Base-by-base conservation (phyloP, 306 rosid genomes). In the Inga oerstediana region DNA sequence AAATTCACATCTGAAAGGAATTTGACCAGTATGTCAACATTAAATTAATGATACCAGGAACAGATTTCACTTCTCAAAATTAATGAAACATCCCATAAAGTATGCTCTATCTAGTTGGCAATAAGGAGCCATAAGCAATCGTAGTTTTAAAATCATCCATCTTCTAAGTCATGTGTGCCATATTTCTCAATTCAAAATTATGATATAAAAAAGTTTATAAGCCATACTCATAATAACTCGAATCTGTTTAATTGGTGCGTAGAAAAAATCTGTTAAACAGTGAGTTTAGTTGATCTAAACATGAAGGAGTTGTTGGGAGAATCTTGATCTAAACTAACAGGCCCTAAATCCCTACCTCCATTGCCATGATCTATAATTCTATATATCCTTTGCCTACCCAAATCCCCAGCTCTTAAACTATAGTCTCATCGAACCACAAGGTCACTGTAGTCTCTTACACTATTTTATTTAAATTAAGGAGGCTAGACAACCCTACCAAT, bases 151-250 rank as follows among this genome's bases (percentile, higher is more conserved):
- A 20, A 37, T 41, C 30, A 37, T 70, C 30, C 74, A 70, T 19
- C 44, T 39, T 69, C 73, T 10, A 61, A 61, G 41, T 41, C 64
- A 85, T 32, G n/a, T 30, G 20, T 56, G 75, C 69, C 45, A 58
- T 43, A 52, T 8, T 45, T 41, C 75, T 82, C 66, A n/a, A 59
- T 22, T 59, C 43, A 73, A 78, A 54, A 73, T 73, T 27, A 32
- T 17, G 30, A 46, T 52, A 12, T 49, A 22, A 32, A 69, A 56
- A 76, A 69, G 73, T 65, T 34, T 35, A 74, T 35, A 46, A 48
- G 20, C 32, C 48, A 8, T 43, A 65, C 46, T 73, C 72, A 37
- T 34, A 68, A 41, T 67, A 73, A 73, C 59, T 35, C 16, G 54
- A 69, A 68, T 62, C 9, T 5, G 54, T 71, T 81, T 41, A 62